phyloP scores from a whole-genome alignment of 352 stramenopile species.

The Phytophthora sp. region DNA sequence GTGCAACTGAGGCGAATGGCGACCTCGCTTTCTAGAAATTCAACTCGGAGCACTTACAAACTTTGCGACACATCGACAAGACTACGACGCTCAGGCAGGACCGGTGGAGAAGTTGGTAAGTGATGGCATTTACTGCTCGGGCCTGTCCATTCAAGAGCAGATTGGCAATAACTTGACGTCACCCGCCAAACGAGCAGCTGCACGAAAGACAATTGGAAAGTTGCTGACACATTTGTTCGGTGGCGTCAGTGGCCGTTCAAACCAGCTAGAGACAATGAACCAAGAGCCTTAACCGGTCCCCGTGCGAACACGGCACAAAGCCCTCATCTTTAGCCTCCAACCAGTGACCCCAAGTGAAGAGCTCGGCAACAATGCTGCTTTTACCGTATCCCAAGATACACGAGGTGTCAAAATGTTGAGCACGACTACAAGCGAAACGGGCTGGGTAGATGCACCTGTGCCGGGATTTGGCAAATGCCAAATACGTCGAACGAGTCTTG shows the following conservation, averaged over 20 bases:
- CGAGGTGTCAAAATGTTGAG: not conserved
- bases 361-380: not conserved
- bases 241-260: not conserved
- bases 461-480: slow-evolving; percentile 11
- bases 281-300: not conserved
- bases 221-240: not conserved
- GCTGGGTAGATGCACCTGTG: slow-evolving; percentile 1
- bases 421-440: not conserved
- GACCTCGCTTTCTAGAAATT: too few species aligned
- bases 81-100: too few species aligned
- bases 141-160: not conserved
- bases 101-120: not conserved
- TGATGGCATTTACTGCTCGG: not conserved
- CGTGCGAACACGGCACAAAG: not conserved
- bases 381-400: not conserved
- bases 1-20: too few species aligned
- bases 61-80: too few species aligned
- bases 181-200: not conserved
- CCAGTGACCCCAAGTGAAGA: not conserved
- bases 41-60: too few species aligned
- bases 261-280: too few species aligned
- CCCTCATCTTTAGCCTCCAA: not conserved
- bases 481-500: not conserved
- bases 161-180: not conserved
- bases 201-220: slow-evolving; percentile 1